Evolutionary conservation across 306 rosid species (phyloP), one percentile per base, ranked within the genome.

Genomic region (Vigna hirtella): DNA sequence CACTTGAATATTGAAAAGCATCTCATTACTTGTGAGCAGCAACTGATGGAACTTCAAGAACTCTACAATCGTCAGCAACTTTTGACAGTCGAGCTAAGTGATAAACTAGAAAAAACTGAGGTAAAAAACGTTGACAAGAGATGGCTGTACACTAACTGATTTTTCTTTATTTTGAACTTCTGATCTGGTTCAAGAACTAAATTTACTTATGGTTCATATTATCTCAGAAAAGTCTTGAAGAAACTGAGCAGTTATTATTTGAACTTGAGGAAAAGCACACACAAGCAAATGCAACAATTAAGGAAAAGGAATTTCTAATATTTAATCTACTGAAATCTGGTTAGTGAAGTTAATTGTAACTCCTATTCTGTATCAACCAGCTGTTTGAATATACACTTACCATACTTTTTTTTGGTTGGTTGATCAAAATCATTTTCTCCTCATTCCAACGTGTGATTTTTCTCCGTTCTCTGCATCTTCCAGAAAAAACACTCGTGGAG

Each of bases 191-290:
- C 58, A 66, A 72, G 36, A 61, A 59, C 22, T 59, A 72, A 77
- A 57, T 74, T 76, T 69, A 77, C 43, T 11, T 51, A 79, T 42
- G 66, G 80, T 26, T 75, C 49, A 77, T 79, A 42, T 18, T 61
- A 32, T 74, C 80, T 72, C 91, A 96, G 99, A 91, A 56, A 87
- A 93, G 87, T 81, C 94, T 96, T 1, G 89, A 89, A 81, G 96
- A 90, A 91, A 90, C 96, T 32, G 96, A 93, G 70, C 90, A 85
- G 83, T 79, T 88, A 12, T 68, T 96, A 83, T 88, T 86, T 34
- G 90, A 96, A 85, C 98, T 96, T 0, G 99, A 96, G 90, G 99
- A 91, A 83, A 90, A 86, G 77, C 92, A 93, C 83, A 89, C 88
- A 71, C 98, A 93, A 72, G 97, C 97, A 77, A 96, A 93, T 90